These are phyloP conservation scores for Phytopythium kandeliae DNA, from an alignment of 352 stramenopile species.

Conservation along the genomic window DNA sequence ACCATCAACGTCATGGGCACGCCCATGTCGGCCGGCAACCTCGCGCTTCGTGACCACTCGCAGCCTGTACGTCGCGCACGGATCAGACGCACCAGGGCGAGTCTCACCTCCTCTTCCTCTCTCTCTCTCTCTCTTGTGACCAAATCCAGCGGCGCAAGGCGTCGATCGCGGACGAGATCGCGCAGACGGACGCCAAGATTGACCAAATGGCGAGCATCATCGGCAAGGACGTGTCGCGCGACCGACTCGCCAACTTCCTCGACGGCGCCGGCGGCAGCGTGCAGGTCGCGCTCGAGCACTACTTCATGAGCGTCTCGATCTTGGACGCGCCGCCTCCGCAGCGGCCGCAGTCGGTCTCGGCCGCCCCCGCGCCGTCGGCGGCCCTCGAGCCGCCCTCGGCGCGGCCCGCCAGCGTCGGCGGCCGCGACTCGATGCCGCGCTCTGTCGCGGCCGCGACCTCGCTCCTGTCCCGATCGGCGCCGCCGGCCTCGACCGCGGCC, in stretches of 20 bases:
- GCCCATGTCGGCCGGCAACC: slow-evolving; percentile 17
- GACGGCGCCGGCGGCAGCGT: slow-evolving; percentile 78
- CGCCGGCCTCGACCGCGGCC: not conserved
- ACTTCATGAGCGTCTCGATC: slow-evolving; percentile 80
- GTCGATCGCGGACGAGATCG: slow-evolving; percentile 67
- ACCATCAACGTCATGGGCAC: slow-evolving; percentile 65
- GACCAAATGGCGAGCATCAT: slow-evolving; percentile 85
- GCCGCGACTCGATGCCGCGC: not conserved
- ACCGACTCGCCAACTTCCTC: slow-evolving; percentile 65
- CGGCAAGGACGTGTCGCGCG: slow-evolving; percentile 60
- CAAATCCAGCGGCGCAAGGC: slow-evolving; percentile 24
- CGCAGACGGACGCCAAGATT: slow-evolving; percentile 64
- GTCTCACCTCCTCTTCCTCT: no score
- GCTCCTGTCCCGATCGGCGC: not conserved
- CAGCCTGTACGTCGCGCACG: slow-evolving; percentile 26
- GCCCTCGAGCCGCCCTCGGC: no score
- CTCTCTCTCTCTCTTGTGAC: not conserved
- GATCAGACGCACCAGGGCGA: no score
- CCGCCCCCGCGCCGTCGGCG: not conserved
- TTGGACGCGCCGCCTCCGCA: slow-evolving; percentile 12
- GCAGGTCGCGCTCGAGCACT: slow-evolving; percentile 84
- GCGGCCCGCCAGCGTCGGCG: not conserved
- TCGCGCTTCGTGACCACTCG: slow-evolving; percentile 16
- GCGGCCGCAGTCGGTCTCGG: slow-evolving; percentile 5
- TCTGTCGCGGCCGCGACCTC: not conserved